Evolutionary conservation across 2,329 filamentous ascomycete species (phyloP), one percentile per base, ranked within the genome.

Genomic region (Purpureocillium takamizusanense): DNA sequence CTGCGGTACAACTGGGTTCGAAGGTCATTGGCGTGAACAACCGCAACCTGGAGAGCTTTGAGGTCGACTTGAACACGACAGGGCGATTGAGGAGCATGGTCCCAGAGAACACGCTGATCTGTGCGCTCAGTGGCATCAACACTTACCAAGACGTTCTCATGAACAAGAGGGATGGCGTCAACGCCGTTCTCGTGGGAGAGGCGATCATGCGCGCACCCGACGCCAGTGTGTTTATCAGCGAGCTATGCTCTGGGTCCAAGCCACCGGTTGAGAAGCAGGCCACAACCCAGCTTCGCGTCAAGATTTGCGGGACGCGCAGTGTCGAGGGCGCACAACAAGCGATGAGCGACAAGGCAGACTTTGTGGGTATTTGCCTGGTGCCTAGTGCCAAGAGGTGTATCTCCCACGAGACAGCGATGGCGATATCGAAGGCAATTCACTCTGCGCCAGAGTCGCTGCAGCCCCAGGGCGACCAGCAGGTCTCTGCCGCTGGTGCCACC

Each of bases 1-100:
- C 80, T 40, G 92, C 94, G 7, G 79, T 95, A 33, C 76, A 84
- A 40, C 72, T 98, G 16, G 92, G 90, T 10, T 77, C 92, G 16
- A 83, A 89, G 61, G 90, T 87, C 29, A 94, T 98, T 52, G 92
- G 92, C 18, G 92, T 98, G 50, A 98, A 98, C 66, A 98, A 98
- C 66, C 81, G 92, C 39, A 94, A 98, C 54, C 72, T 98, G 11
- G 90, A 90, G 50, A 97, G 83, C 53, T 98, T 98, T 52, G 89
- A 97, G 56, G 92, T 98, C 15, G 94, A 98, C 58, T 76, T 98
- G 46, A 81, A 85, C 44, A 98, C 90, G 1, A 95, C 90, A 2
- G 88, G 84, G 54, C 81, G 90, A 17, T 67, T 98, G 35, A 86
- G 94, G 62, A 82, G 81, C 52, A 82, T 90, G 66, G 89, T 95